Conservation (phyloP, 805 yeast genomes). For the Myxozyma lipomycoides region DNA sequence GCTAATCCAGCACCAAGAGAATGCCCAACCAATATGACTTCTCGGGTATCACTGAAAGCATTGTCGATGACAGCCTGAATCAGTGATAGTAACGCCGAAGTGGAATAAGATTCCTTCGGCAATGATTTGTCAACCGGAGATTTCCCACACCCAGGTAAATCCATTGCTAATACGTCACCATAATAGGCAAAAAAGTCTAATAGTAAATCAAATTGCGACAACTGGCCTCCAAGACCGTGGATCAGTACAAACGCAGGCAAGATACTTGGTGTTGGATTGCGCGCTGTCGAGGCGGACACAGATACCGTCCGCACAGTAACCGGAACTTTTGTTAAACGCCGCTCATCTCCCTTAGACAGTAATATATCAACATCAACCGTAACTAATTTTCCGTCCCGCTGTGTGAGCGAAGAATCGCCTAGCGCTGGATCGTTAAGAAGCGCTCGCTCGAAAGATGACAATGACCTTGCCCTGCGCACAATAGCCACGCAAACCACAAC, state of each 20-base stretch:
- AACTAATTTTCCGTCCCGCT: conserved; percentile 12
- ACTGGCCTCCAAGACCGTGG: conserved; percentile 90
- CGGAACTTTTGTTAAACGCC: not conserved
- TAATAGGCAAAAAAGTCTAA: conserved; percentile 59
- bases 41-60: conserved; percentile 13
- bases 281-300: conserved; percentile 10
- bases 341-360: not conserved
- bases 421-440: conserved; percentile 16
- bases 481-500: not conserved
- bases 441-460: conserved; percentile 13
- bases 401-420: conserved; percentile 22
- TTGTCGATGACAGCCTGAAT: conserved; percentile 25
- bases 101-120: conserved; percentile 12
- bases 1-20: conserved; percentile 67
- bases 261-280: conserved; percentile 20
- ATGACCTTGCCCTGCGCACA: conserved; percentile 9
- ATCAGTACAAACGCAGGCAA: conserved; percentile 62
- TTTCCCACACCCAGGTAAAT: conserved; percentile 83
- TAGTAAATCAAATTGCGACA: conserved; percentile 77
- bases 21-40: conserved; percentile 56
- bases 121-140: conserved; percentile 32
- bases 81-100: conserved; percentile 19
- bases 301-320: conserved; percentile 8
- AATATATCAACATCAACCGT: not conserved
- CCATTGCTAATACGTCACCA: conserved; percentile 64